Conservation (phyloP, 176 grass and related monocot species). For the Areca catechu region DNA sequence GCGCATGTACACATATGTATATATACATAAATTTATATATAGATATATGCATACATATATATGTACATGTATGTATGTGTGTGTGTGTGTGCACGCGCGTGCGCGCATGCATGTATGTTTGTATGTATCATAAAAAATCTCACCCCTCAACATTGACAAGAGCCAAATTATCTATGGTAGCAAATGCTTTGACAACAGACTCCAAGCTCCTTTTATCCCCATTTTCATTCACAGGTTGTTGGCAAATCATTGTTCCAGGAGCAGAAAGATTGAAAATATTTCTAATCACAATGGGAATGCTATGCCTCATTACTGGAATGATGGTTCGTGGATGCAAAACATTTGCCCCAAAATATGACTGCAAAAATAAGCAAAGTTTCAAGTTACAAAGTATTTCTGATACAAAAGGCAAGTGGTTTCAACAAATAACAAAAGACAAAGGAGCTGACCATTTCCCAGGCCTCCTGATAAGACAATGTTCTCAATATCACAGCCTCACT, state of each 20-base stretch:
- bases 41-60: too few relatives aligned
- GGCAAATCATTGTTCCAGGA: slow-evolving; percentile 80
- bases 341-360: slow-evolving; percentile 98
- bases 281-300: slow-evolving; percentile 88
- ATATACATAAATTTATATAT: too few relatives aligned
- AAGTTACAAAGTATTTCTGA: slow-evolving; percentile 19
- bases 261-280: slow-evolving; percentile 89
- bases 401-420: not conserved
- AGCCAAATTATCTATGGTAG: slow-evolving; percentile 90
- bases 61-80: too few relatives aligned
- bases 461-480: slow-evolving; percentile 95
- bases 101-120: too few relatives aligned
- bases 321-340: slow-evolving; percentile 96
- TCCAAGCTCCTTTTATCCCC: slow-evolving; percentile 48
- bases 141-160: slow-evolving; percentile 99
- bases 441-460: slow-evolving; percentile 96
- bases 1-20: too few relatives aligned
- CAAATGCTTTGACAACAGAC: slow-evolving; percentile 85
- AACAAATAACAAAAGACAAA: slow-evolving; percentile 1
- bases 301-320: slow-evolving; percentile 94
- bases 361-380: slow-evolving; percentile 23
- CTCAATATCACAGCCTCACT: slow-evolving; percentile 93
- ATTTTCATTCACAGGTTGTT: slow-evolving; percentile 55
- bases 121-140: slow-evolving; percentile 1
- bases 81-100: too few relatives aligned